These are phyloP conservation scores for Claviceps sp. DNA, from an alignment of 2,329 filamentous ascomycete genomes.

Conservation along the genomic window DNA sequence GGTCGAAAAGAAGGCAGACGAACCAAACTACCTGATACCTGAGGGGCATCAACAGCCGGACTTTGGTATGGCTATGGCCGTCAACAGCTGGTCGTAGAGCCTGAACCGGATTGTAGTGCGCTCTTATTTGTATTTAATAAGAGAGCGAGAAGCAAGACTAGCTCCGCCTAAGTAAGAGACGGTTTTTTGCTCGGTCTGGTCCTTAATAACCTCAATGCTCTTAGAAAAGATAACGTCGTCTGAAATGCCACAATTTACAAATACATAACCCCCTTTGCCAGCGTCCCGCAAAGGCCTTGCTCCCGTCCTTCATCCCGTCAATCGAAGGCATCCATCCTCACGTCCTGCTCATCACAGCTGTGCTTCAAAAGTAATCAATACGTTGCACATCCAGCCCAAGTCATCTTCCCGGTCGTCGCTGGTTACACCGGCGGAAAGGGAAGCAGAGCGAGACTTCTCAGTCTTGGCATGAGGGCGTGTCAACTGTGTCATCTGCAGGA, in stretches of 20 bases:
- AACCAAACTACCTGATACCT: conserved; percentile 33
- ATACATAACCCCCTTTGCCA: background rate
- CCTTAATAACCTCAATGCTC: too few relatives aligned
- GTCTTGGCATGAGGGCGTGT: too few relatives aligned
- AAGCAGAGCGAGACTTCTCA: too few relatives aligned
- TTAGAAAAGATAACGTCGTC: too few relatives aligned
- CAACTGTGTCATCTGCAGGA: too few relatives aligned
- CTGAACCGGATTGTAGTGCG: background rate
- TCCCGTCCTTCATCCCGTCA: background rate
- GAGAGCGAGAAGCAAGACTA: background rate
- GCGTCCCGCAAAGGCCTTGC: background rate
- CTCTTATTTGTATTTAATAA: background rate
- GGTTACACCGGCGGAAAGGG: background rate
- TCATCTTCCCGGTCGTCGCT: background rate
- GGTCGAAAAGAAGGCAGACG: too few relatives aligned
- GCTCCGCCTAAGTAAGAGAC: background rate
- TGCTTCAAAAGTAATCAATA: background rate
- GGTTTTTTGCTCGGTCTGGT: background rate
- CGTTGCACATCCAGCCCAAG: background rate
- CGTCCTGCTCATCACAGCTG: background rate
- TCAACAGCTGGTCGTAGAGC: too few relatives aligned
- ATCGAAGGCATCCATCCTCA: background rate
- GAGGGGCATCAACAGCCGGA: conserved; percentile 27
- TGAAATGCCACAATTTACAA: too few relatives aligned
- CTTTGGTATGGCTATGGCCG: conserved; percentile 27